Conservation (phyloP, 1,284 basidiomycete species). For the Papiliotrema laurentii region DNA sequence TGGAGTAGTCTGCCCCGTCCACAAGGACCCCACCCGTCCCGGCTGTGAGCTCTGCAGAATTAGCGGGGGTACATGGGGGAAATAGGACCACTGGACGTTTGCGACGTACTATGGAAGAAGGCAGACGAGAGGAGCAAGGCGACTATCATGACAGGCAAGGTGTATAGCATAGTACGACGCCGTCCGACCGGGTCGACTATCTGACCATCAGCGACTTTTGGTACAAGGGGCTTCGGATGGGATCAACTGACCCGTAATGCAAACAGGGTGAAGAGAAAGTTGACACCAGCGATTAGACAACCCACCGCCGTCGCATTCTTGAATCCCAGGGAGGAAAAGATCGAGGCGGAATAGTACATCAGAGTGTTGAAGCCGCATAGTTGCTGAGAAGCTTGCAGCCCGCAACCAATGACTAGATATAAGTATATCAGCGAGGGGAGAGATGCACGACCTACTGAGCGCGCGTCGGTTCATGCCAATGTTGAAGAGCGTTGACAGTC, state of each 20-base stretch:
- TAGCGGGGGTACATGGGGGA: not conserved
- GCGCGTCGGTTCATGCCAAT: constrained; percentile 64
- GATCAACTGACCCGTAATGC: constrained; percentile 63
- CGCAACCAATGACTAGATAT: constrained; percentile 62
- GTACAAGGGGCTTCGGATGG: not conserved
- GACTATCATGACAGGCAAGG: constrained; percentile 70
- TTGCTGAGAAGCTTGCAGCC: constrained; percentile 76
- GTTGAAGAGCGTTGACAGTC: constrained; percentile 56
- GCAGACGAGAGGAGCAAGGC: constrained; percentile 66
- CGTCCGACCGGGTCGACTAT: constrained; percentile 74
- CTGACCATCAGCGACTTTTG: constrained; percentile 7
- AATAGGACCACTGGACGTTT: not conserved
- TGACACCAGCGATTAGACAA: constrained; percentile 70
- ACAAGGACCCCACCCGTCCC: constrained; percentile 64
- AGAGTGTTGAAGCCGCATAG: constrained; percentile 70
- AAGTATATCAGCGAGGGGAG: not conserved
- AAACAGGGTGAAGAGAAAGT: constrained; percentile 75
- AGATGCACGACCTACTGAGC: constrained; percentile 54
- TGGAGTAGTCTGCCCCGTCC: constrained; percentile 61
- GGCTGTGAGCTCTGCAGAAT: constrained; percentile 58
- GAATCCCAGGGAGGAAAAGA: constrained; percentile 76
- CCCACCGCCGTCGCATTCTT: constrained; percentile 74
- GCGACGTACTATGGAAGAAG: constrained; percentile 65
- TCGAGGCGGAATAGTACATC: constrained; percentile 72
- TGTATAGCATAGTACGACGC: constrained; percentile 68